Percentiles rank a stretch among this genome's conserved stretches.
phyloP scores from a whole-genome alignment of 257 asterid species.

The Nicotiana benthamiana region DNA sequence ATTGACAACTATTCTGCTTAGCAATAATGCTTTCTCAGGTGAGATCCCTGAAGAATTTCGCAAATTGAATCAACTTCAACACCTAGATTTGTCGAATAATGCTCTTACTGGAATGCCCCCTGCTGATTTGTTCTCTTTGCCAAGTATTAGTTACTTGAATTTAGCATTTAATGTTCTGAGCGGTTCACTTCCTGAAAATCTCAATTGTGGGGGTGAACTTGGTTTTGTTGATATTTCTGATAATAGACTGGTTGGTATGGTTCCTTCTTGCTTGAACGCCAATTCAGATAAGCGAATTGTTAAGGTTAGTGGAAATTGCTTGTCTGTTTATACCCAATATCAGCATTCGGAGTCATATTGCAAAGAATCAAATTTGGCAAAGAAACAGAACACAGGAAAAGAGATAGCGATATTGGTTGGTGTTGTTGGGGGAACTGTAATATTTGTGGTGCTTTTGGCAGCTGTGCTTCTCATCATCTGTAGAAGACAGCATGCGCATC shows the following conservation, averaged over 20 bases:
- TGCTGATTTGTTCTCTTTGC: conserved; percentile 27
- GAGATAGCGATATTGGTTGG: conserved; percentile 36
- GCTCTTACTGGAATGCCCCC: conserved; percentile 29
- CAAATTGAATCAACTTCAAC: conserved; percentile 35
- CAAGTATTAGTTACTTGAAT: conserved; percentile 31
- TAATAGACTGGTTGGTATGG: conserved; percentile 40
- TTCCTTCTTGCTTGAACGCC: conserved; percentile 55
- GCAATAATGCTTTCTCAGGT: conserved; percentile 44
- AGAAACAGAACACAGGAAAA: conserved; percentile 18
- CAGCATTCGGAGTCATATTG: conserved; percentile 49
- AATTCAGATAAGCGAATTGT: conserved; percentile 19
- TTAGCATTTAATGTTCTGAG: conserved; percentile 38
- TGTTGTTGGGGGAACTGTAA: conserved; percentile 30
- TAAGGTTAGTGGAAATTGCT: conserved; percentile 47
- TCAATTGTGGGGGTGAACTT: conserved; percentile 41
- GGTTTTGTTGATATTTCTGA: conserved; percentile 47
- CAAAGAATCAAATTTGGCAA: conserved; percentile 1
- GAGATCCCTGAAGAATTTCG: conserved; percentile 41
- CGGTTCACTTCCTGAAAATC: conserved; percentile 34
- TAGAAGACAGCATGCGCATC: conserved; percentile 32
- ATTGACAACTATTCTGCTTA: conserved; percentile 23
- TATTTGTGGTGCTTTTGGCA: conserved; percentile 30
- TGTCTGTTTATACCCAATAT: conserved; percentile 22
- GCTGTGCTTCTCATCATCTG: conserved; percentile 37
- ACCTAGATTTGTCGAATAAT: conserved; percentile 52